Evolutionary conservation across 2,329 filamentous ascomycete species (phyloP), one percentile per base, ranked within the genome.

Genomic region (Thielaviopsis punctulata): DNA sequence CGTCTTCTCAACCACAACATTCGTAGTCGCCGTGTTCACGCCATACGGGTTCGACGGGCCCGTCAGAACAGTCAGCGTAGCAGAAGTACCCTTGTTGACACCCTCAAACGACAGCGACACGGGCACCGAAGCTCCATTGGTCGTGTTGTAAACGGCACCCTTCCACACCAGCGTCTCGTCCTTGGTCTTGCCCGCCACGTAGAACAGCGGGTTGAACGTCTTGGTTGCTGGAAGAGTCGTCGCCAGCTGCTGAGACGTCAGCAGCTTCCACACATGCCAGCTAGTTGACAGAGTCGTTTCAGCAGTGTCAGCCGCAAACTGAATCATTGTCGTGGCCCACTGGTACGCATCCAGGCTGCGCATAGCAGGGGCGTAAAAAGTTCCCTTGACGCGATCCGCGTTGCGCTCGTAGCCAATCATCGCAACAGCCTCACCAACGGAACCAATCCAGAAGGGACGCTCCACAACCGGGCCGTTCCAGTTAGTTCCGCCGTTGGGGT

Each of bases 381-480:
- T 70, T 6, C 73, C 75, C 2, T 71, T 69, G 45, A 81, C 70
- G 19, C 72, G 69, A 58, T 81, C 76, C 3, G 71, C 69, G 63
- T 84, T 84, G 52, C 80, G 70, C 68, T 84, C 80, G 25, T 76
- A 75, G 18, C 79, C 76, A 56, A 84, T 69, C 15, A 83, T 67
- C 52, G 74, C 79, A n/a, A 84, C 69, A 22, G 77, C 79, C 61
- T 84, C 80, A 13, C 73, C 73, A 2, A 84, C 75, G 8, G 73
- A 68, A 23, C 77, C 79, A 48, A 76, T 73, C 77, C 73, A 76
- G 67, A 71, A 77, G 1, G 70, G 73, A 57, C 68, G 76, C 33
- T 65, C 61, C 58, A 67, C 68, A 48, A 72, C 68, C 13, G 68
- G 58, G 2, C 69, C 69, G 1, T 62, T 57, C 66, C 70, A 76